Evolutionary conservation across 805 yeast genomes (phyloP), one percentile per base, ranked within the genome.

Genomic region (Metschnikowia cubensis): DNA sequence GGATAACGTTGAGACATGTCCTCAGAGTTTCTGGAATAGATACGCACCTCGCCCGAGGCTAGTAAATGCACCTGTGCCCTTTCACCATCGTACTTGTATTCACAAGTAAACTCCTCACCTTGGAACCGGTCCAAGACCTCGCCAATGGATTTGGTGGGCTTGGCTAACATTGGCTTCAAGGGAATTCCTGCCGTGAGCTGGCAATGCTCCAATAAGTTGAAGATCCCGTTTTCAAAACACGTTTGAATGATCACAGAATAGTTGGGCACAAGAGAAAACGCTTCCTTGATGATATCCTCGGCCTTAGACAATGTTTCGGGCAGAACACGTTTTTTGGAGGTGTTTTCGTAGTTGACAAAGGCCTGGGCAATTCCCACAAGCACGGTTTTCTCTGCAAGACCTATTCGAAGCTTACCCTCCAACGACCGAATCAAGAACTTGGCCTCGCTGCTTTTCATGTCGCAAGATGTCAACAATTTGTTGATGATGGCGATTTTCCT

Each of bases 1-100:
- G 99, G 99, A 64, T 94, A 94, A 62, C 97, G 74, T 63, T 87
- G 89, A 0, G 96, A 85, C 99, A 94, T 94, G 66, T 94, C 92
- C 70, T 94, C 99, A 46, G 96, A 89, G 67, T 92, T 94, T 68
- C 99, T 80, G 2, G 97, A 91, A 66, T 89, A 94, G 11, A 94
- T 85, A 49, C 80, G 76, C 58, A 89, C 84, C 10, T 76, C 68
- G 1, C 94, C 92, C 58, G 78, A 78, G 0, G 76, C 67, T 13
- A 88, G 66, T 29, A 85, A 67, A 67, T 94, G 99, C 10, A 94
- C 85, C 65, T 94, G 99, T 0, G 98, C 98, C 59, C 99, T 80
- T 69, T 94, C 99, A 41, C 99, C 99, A 65, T 94, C 99, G 62
- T 94, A 94, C 63, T 94, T 94, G 70, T 91, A 94, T 65, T 94